These are phyloP conservation scores for Holtermannia corniformis DNA, from an alignment of 768 basidiomycete genomes.

Conservation along the genomic window DNA sequence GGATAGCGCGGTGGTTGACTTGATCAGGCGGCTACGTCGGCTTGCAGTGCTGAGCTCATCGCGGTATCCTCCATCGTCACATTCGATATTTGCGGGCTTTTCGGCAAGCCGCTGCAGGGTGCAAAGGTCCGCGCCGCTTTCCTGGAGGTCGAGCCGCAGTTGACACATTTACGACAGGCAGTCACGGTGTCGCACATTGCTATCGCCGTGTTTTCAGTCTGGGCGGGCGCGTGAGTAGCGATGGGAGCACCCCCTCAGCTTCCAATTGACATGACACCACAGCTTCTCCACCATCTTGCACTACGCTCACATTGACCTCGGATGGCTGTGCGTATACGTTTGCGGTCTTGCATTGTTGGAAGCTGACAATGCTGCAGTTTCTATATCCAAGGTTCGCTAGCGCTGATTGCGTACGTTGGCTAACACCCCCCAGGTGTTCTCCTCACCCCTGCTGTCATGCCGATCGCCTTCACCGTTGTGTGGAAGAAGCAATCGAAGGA, in stretches of 20 bases:
- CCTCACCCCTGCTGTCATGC: conserved; percentile 18
- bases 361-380: too few relatives aligned
- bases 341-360: too few relatives aligned
- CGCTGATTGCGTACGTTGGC: background rate
- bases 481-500: conserved; percentile 10
- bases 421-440: conserved; percentile 1
- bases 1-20: background rate
- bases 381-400: conserved; percentile 10
- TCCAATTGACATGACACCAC: too few relatives aligned
- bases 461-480: conserved; percentile 14
- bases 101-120: conserved; percentile 22
- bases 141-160: conserved; percentile 41
- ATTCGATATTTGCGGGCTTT: conserved; percentile 43
- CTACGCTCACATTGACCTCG: conserved; percentile 33
- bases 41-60: conserved; percentile 47
- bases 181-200: conserved; percentile 19
- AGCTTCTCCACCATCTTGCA: conserved; percentile 24
- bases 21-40: conserved; percentile 47
- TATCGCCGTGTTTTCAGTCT: conserved; percentile 31
- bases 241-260: background rate
- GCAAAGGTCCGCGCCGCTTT: conserved; percentile 1
- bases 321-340: too few relatives aligned
- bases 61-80: conserved; percentile 42
- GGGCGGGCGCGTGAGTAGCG: conserved; percentile 26
- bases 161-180: conserved; percentile 10